Evolutionary conservation across 305 asterid genomes (phyloP).

Genomic region (Salvia sclarea): DNA sequence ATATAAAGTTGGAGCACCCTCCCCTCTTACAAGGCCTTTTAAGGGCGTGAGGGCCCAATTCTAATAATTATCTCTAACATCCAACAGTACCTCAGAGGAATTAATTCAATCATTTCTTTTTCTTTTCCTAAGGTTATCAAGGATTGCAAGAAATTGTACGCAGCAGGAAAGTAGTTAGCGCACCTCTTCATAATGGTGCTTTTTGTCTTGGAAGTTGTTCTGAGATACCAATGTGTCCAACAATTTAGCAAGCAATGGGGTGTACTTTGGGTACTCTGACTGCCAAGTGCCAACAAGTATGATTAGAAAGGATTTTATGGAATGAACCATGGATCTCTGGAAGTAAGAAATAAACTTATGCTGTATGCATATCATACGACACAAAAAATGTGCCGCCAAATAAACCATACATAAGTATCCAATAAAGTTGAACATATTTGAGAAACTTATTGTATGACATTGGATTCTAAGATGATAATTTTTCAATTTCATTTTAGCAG

Average conservation of each 20-base stretch:
- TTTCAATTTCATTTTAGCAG: not conserved
- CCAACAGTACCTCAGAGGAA: not conserved
- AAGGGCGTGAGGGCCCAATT: not conserved
- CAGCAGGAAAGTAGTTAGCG: not conserved
- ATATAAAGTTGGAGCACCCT: no score
- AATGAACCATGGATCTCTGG: conserved; percentile 1
- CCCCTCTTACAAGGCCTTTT: no score
- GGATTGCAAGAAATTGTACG: conserved; percentile 19
- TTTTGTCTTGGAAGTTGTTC: conserved; percentile 62
- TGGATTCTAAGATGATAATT: not conserved
- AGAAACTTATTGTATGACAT: not conserved
- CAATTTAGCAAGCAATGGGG: conserved; percentile 90
- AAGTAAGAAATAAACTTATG: conserved; percentile 4
- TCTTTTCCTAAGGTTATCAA: conserved; percentile 1
- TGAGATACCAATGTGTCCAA: conserved; percentile 75
- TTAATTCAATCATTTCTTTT: conserved; percentile 1
- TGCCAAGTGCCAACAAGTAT: conserved; percentile 58
- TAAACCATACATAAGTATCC: not conserved
- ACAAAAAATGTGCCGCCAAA: conserved; percentile 9
- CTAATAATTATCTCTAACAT: no score
- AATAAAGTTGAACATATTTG: conserved; percentile 9
- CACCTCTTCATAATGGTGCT: conserved; percentile 79
- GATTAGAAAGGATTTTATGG: conserved; percentile 22
- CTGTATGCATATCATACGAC: not conserved
- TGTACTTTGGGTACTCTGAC: conserved; percentile 87